phyloP scores from a whole-genome alignment of 225 moss, liverwort and hornwort genomes.

The Polytrichum formosum region DNA sequence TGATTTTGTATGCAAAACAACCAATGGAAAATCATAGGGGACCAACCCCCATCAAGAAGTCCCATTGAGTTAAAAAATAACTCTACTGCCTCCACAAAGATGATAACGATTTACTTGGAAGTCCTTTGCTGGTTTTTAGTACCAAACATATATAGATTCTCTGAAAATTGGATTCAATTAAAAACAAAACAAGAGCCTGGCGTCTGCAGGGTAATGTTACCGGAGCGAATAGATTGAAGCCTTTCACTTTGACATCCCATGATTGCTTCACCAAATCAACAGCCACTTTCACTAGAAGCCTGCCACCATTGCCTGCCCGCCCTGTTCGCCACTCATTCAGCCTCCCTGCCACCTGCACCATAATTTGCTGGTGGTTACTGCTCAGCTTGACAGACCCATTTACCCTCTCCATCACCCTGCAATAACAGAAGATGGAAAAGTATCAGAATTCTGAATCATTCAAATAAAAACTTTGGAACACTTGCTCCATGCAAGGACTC shows the following conservation, averaged over 20 bases:
- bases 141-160: too few relatives aligned
- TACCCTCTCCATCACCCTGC: conserved; percentile 86
- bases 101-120: too few relatives aligned
- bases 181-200: too few relatives aligned
- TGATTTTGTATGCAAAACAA: too few relatives aligned
- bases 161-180: too few relatives aligned
- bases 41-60: too few relatives aligned
- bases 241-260: conserved; percentile 89
- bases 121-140: too few relatives aligned
- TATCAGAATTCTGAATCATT: conserved; percentile 1
- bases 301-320: conserved; percentile 70
- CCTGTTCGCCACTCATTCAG: conserved; percentile 80
- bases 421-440: conserved; percentile 15
- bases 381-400: conserved; percentile 83
- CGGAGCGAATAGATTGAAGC: conserved; percentile 83
- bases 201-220: conserved; percentile 20
- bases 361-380: conserved; percentile 78
- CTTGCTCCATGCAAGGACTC: too few relatives aligned
- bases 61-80: too few relatives aligned
- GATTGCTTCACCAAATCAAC: conserved; percentile 79
- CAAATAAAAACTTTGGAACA: too few relatives aligned
- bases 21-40: too few relatives aligned
- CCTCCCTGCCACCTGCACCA: conserved; percentile 78
- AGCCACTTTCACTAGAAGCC: conserved; percentile 89
- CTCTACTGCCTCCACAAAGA: too few relatives aligned